Base-by-base conservation (phyloP, 176 grass and related monocot genomes). In the sorghum (Sorghum bicolor) region DNA sequence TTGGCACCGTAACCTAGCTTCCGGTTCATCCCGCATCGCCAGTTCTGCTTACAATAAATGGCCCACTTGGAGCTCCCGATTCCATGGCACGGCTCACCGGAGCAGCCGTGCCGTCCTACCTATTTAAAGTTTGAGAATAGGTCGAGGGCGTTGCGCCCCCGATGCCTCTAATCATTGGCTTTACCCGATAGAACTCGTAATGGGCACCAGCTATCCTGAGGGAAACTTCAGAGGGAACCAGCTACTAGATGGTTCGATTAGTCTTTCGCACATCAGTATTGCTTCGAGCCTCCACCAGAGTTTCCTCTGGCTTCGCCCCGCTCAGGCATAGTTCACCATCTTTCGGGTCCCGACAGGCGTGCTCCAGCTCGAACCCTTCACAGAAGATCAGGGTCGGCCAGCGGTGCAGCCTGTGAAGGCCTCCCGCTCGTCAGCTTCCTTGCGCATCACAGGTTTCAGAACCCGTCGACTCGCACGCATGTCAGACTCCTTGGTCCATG, bases 101-200 rank as follows among this genome's bases (percentile, higher is more conserved):
- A 91, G 89, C 81, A 87, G 76, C 70, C 81, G 29, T 70, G 72
- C 90, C 90, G 75, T 87, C 87, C 80, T 88, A 90, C 88, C 88
- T 88, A 93, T 93, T 93, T 93, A 90, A 93, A 93, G 91, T 93
- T 93, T 93, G 91, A 90, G 91, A 93, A 90, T 90, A 86, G 88
- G 91, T 90, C 78, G 85, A 93, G 82, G 82, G 82, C 79, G 52
- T 90, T 94, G 85, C 82, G 79, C 79, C 88, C 92, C 83, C 81
- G 87, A 89, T 89, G 87, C 87, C 87, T 89, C 87, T 89, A 89
- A 80, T 89, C 81, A 89, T 89, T 89, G 81, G 81, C 88, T 86
- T 90, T 90, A 82, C 88, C 88, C 17, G 78, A 90, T 86, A 82
- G 83, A 90, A 90, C 88, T 90, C 72, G 71, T 73, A 55, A 74